Percentiles rank a stretch among this genome's conserved stretches.
Conservation (phyloP, 1,284 basidiomycete species). For the Malassezia yamatoensis region DNA sequence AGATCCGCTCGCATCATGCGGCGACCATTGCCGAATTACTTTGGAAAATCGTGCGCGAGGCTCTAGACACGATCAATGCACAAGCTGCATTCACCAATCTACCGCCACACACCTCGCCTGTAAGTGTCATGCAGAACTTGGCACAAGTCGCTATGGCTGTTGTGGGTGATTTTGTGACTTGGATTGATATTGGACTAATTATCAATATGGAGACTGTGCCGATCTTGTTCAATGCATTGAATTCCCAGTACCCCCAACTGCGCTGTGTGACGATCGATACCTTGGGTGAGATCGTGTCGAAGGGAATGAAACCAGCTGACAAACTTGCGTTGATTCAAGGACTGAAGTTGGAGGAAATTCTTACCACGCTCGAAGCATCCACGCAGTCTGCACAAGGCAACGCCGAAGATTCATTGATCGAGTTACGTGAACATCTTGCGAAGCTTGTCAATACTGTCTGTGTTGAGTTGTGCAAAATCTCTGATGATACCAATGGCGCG, state of each 20-base stretch:
- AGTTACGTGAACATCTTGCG: constrained; percentile 79
- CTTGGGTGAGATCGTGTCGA: constrained; percentile 70
- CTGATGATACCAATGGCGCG: constrained; percentile 56
- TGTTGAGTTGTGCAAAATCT: constrained; percentile 70
- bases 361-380: constrained; percentile 29
- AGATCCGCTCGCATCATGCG: constrained; percentile 55
- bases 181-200: constrained; percentile 94
- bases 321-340: constrained; percentile 84
- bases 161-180: constrained; percentile 87
- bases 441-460: constrained; percentile 74
- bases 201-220: constrained; percentile 81
- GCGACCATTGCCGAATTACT: constrained; percentile 75
- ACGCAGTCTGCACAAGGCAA: constrained; percentile 49
- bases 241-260: constrained; percentile 50
- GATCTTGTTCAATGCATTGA: constrained; percentile 70
- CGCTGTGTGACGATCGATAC: constrained; percentile 73
- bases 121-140: constrained; percentile 62
- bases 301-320: constrained; percentile 84
- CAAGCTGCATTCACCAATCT: constrained; percentile 49
- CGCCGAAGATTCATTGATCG: constrained; percentile 60
- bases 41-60: constrained; percentile 68
- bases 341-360: constrained; percentile 55
- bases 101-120: constrained; percentile 52
- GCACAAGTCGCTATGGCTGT: constrained; percentile 81
- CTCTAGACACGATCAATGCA: constrained; percentile 40